These are phyloP conservation scores for Incumbomyces delicatus DNA, from an alignment of 2,329 filamentous ascomycete genomes.

Conservation along the genomic window DNA sequence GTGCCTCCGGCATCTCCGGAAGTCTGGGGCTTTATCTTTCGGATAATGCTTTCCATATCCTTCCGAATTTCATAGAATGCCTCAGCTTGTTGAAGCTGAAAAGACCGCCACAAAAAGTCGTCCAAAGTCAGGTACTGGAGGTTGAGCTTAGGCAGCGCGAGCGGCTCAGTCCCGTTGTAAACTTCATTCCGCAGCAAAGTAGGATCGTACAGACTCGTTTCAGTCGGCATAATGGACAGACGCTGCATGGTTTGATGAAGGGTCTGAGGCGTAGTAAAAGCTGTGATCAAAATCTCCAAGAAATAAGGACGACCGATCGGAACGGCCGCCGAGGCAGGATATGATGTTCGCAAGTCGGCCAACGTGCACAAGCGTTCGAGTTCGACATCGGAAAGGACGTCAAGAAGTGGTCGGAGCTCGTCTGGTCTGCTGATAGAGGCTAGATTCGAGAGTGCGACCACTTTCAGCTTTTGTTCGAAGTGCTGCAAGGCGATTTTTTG, in stretches of 20 bases:
- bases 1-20: conserved; percentile 55
- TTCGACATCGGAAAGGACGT: conserved; percentile 63
- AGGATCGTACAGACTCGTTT: conserved; percentile 66
- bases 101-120: conserved; percentile 93
- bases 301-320: conserved; percentile 44
- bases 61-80: conserved; percentile 89
- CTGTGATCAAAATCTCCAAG: conserved; percentile 60
- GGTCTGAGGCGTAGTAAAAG: conserved; percentile 65
- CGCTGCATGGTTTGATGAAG: conserved; percentile 71
- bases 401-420: conserved; percentile 69
- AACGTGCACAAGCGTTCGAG: conserved; percentile 57
- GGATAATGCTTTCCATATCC: conserved; percentile 74
- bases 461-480: conserved; percentile 83
- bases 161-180: conserved; percentile 76
- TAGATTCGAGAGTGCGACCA: conserved; percentile 86
- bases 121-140: conserved; percentile 90
- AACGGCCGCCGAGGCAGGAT: conserved; percentile 62
- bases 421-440: conserved; percentile 70
- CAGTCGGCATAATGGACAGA: conserved; percentile 73
- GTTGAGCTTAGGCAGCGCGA: conserved; percentile 89
- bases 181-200: conserved; percentile 69
- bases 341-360: conserved; percentile 71
- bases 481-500: conserved; percentile 69
- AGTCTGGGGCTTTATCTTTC: conserved; percentile 62
- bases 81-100: conserved; percentile 80